Base-by-base conservation (phyloP, 2,329 filamentous ascomycete genomes). In the Botrytis galanthina region DNA sequence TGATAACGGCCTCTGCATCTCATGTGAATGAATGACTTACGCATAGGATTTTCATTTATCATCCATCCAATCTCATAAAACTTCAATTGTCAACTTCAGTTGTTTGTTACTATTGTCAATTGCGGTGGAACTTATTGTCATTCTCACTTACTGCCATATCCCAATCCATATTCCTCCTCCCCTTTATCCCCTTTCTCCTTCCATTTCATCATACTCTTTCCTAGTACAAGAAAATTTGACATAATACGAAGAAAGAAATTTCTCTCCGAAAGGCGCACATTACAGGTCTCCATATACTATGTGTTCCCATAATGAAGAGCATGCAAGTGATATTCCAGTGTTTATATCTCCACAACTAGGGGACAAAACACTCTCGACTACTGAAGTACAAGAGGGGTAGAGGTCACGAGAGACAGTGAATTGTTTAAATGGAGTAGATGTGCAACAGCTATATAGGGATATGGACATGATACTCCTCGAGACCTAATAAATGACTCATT, bases 261-360 rank as follows among this genome's bases (percentile, higher is more conserved):
- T 10, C 10, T 12, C 9, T 26, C 7, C 1, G 2, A 5, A 48
- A 48, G 46, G 22, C 22, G 9, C 9, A 26, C 9, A 26, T 26
- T 0, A 12, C n/a, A 0, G 2, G 4, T 51, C 12, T 51, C 22
- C 12, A 6, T 4, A 12, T 1, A 0, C 46, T 1, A n/a, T n/a
- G 4, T 51, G 2, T 51, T 26, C 22, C 3, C 22, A 12, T 6
- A 10, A 48, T 51, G 1, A 10, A 14, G 48, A 51, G 6, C 4
- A 51, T 51, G 26, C 48, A 6, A 51, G 10, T 3, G 10, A 51
- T n/a, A 51, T n/a, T 26, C 4, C 14, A 1, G 0, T n/a, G 22
- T 26, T 51, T 51, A 26, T 51, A 51, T 51, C n/a, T 51, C 48
- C 26, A 51, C 4, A 10, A 51, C 48, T 6, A 6, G 10, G 4